Evolutionary conservation across 2,329 filamentous ascomycete genomes (phyloP).

Genomic region (Westerdykella aurantiaca): DNA sequence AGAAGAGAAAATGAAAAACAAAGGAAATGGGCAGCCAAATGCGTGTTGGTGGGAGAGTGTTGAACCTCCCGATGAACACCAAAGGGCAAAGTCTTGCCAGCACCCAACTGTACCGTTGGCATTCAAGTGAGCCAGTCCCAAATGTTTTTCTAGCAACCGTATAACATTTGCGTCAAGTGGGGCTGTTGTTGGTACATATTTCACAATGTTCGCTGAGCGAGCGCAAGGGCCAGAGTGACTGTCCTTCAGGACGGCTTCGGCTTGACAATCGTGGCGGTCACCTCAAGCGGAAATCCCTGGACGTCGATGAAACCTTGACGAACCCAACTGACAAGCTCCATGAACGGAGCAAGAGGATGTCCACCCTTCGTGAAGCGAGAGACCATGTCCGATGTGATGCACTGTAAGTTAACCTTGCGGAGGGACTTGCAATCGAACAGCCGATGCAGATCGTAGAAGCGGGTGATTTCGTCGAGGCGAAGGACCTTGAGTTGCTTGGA

Average conservation of each 20-base stretch:
- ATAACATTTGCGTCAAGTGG: too few species aligned
- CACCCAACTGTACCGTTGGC: too few species aligned
- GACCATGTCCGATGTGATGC: constrained; percentile 57
- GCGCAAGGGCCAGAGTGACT: too few species aligned
- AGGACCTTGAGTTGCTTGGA: constrained; percentile 70
- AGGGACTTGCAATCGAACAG: constrained; percentile 65
- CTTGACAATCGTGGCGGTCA: constrained; percentile 66
- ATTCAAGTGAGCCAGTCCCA: too few species aligned
- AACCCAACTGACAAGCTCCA: constrained; percentile 66
- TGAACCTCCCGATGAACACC: too few species aligned
- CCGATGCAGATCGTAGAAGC: constrained; percentile 70
- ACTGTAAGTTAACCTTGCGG: constrained; percentile 67
- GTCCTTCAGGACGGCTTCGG: constrained; percentile 30
- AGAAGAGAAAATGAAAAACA: too few species aligned
- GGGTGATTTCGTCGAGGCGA: constrained; percentile 72
- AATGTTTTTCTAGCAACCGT: too few species aligned
- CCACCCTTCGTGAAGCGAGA: constrained; percentile 71
- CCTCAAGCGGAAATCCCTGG: constrained; percentile 73
- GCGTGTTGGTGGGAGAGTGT: too few species aligned
- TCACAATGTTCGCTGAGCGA: constrained; percentile 40
- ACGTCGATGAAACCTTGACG: constrained; percentile 54
- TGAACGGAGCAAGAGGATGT: constrained; percentile 75
- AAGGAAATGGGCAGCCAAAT: too few species aligned
- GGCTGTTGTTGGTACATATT: constrained; percentile 10
- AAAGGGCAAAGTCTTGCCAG: too few species aligned